These are phyloP conservation scores for Penicillium nucicola DNA, from an alignment of 495 filamentous ascomycete species.

Conservation along the genomic window DNA sequence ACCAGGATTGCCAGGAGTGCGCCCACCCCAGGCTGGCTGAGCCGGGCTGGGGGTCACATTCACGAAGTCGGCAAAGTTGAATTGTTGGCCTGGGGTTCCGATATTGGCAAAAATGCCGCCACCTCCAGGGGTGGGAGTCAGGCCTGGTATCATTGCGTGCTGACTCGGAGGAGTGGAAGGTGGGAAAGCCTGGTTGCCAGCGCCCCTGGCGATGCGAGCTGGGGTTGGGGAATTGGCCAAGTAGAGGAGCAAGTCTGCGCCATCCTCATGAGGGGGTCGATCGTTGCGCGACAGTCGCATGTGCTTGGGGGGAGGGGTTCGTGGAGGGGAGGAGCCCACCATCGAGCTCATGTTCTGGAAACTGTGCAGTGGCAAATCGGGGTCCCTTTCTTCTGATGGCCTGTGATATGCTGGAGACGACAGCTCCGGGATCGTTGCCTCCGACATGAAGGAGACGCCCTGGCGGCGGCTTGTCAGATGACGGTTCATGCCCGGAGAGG, in stretches of 20 bases:
- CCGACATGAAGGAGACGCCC: conserved; percentile 72
- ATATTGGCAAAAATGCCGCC: conserved; percentile 55
- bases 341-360: conserved; percentile 57
- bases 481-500: conserved; percentile 63
- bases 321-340: conserved; percentile 71
- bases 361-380: conserved; percentile 69
- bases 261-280: conserved; percentile 65
- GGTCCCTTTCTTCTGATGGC: conserved; percentile 71
- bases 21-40: conserved; percentile 71
- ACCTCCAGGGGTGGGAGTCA: conserved; percentile 74
- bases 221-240: conserved; percentile 91
- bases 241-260: conserved; percentile 86
- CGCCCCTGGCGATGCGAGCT: conserved; percentile 47
- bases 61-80: conserved; percentile 96
- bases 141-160: conserved; percentile 56
- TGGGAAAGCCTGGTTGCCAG: conserved; percentile 51
- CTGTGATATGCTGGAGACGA: conserved; percentile 59
- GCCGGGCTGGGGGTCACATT: conserved; percentile 96
- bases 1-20: conserved; percentile 50
- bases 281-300: conserved; percentile 45
- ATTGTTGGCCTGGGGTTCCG: conserved; percentile 61
- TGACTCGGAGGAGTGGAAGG: conserved; percentile 87
- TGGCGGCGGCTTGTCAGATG: conserved; percentile 40
- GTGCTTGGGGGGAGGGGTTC: conserved; percentile 72
- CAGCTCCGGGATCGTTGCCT: conserved; percentile 63